Evolutionary conservation across 345 rosid species (phyloP).

Genomic region (Brassica cretica): DNA sequence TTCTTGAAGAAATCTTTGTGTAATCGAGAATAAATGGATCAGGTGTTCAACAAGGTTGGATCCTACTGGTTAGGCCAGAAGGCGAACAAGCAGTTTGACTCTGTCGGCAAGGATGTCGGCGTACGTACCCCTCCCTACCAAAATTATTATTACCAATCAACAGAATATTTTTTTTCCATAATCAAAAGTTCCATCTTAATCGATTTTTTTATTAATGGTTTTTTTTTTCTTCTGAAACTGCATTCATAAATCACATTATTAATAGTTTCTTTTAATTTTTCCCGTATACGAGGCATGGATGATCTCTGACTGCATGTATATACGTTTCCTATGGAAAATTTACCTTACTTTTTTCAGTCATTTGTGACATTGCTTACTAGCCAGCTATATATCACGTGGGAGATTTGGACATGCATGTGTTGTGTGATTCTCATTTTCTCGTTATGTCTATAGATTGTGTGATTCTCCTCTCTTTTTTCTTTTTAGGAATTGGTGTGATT

Average conservation of each 20-base stretch:
- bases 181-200: background rate
- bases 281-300: background rate
- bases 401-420: background rate
- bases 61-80: slow-evolving; percentile 74
- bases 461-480: background rate
- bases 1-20: background rate
- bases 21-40: slow-evolving; percentile 58
- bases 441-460: background rate
- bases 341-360: background rate
- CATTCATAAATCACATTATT: background rate
- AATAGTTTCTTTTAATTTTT: background rate
- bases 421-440: background rate
- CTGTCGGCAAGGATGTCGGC: slow-evolving; percentile 80
- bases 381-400: background rate
- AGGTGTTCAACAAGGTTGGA: slow-evolving; percentile 84
- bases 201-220: background rate
- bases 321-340: background rate
- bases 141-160: background rate
- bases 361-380: background rate
- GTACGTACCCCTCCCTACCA: slow-evolving; percentile 40
- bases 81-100: slow-evolving; percentile 78
- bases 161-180: background rate
- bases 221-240: too few species aligned
- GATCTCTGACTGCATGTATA: background rate
- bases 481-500: background rate